Conservation (phyloP, 257 asterid species). For the Primulina tabacum region DNA sequence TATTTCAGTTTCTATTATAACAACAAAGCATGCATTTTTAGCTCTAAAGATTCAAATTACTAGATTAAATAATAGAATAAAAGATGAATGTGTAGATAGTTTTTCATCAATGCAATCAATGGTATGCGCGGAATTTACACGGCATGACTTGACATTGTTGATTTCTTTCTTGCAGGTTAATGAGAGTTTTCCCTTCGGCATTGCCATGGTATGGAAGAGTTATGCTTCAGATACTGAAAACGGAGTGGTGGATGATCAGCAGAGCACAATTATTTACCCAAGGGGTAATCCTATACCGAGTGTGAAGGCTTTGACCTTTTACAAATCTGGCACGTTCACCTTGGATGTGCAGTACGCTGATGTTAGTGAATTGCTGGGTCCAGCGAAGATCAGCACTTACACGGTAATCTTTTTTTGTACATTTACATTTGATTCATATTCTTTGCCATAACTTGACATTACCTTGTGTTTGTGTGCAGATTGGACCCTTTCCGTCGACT, state of each 20-base stretch:
- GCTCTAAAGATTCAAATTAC: no score
- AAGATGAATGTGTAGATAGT: no score
- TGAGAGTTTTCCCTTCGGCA: constrained; percentile 69
- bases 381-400: constrained; percentile 72
- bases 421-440: no score
- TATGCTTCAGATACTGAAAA: constrained; percentile 61
- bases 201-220: constrained; percentile 76
- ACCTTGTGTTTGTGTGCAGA: constrained; percentile 32
- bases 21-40: no score
- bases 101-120: no score
- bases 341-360: constrained; percentile 76
- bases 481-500: constrained; percentile 77
- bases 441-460: neutral
- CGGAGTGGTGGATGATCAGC: constrained; percentile 55
- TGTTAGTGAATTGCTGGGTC: constrained; percentile 62
- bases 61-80: no score
- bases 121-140: no score
- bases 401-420: constrained; percentile 42
- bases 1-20: no score
- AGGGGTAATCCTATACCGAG: constrained; percentile 89
- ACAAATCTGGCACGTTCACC: constrained; percentile 62
- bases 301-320: constrained; percentile 90
- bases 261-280: constrained; percentile 73
- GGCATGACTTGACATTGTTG: no score
- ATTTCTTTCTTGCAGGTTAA: constrained; percentile 50